Conservation (phyloP, 768 basidiomycete genomes). For the Termitomyces sp. region DNA sequence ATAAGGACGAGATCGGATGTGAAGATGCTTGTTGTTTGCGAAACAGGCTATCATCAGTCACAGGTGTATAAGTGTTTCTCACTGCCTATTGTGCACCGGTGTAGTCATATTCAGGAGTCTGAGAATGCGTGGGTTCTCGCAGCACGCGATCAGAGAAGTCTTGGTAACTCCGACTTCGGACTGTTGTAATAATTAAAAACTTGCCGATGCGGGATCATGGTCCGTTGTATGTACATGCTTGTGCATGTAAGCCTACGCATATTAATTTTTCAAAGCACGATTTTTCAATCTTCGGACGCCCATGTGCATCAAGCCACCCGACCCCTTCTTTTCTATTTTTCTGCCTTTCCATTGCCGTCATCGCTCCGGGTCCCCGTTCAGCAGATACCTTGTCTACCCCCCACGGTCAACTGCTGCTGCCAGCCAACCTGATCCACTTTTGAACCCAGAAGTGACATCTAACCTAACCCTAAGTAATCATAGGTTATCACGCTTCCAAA, state of each 20-base stretch:
- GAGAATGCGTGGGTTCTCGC: too few relatives aligned
- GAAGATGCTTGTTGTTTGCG: too few relatives aligned
- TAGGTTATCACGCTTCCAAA: slow-evolving; percentile 26
- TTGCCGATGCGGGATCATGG: too few relatives aligned
- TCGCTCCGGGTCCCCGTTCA: slow-evolving; percentile 45
- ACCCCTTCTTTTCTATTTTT: slow-evolving; percentile 4
- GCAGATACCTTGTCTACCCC: slow-evolving; percentile 21
- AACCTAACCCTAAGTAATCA: slow-evolving; percentile 63
- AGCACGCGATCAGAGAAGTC: too few relatives aligned
- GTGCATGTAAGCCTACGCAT: slow-evolving; percentile 21
- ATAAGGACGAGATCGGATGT: too few relatives aligned
- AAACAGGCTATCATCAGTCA: too few relatives aligned
- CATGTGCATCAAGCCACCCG: slow-evolving; percentile 8
- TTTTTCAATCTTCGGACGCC: slow-evolving; percentile 11
- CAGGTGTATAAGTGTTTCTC: too few relatives aligned
- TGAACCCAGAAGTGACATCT: slow-evolving; percentile 43
- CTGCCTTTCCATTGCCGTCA: slow-evolving; percentile 30
- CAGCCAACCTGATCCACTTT: slow-evolving; percentile 48
- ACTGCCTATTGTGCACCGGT: too few relatives aligned
- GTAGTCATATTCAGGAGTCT: too few relatives aligned
- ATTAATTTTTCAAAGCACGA: slow-evolving; percentile 14
- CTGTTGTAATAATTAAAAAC: too few relatives aligned
- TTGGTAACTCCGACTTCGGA: too few relatives aligned
- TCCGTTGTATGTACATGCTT: slow-evolving; percentile 9
- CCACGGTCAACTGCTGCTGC: slow-evolving; percentile 33